Base-by-base conservation (phyloP, 768 basidiomycete genomes). In the Suillus plorans region DNA sequence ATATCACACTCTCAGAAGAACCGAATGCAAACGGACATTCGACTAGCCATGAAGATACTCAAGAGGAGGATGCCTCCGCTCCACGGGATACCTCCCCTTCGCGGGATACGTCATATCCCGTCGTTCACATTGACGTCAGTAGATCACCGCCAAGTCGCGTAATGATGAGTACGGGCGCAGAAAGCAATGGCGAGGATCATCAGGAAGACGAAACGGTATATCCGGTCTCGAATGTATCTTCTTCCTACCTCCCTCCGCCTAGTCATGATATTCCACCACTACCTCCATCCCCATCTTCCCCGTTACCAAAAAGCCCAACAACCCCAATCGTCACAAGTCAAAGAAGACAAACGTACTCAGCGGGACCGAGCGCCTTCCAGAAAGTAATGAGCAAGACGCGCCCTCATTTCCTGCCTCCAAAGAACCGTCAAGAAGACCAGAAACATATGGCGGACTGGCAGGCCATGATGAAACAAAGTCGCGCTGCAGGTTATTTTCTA, bases 391-490 rank as follows among this genome's bases (percentile, higher is more conserved):
- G 91, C 76, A 89, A 86, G 75, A 97, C 95, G 0, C 81, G 95
- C n/a, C 95, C 92, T 20, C 76, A 82, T 5, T 89, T 89, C 73
- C 80, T 96, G n/a, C 95, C 95, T 28, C 94, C 94, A 7, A 97
- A 97, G 73, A 79, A 77, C 57, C 84, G 83, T 36, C 73, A 84
- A 64, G 94, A 97, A 76, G 94, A 96, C 71, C 76, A 81, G 57
- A 95, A 89, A 69, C 95, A 97, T 77, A 80, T 94, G 72, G 85
- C 88, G 5, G 90, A 91, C 72, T 95, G 94, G 90, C 86, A 93
- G 71, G 77, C 82, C 41, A 97, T 97, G 93, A 93, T 95, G 89
- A 88, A 86, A 67, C 86, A 81, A 53, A 94, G 91, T 77, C 87
- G 90, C 61, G 75, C 77, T 20, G 85, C 89, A 68, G 92, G 94